Percentiles rank a stretch among this genome's conserved stretches.
phyloP scores from a whole-genome alignment of 2,329 filamentous ascomycete genomes.

The Cladosporium sphaerospermum region DNA sequence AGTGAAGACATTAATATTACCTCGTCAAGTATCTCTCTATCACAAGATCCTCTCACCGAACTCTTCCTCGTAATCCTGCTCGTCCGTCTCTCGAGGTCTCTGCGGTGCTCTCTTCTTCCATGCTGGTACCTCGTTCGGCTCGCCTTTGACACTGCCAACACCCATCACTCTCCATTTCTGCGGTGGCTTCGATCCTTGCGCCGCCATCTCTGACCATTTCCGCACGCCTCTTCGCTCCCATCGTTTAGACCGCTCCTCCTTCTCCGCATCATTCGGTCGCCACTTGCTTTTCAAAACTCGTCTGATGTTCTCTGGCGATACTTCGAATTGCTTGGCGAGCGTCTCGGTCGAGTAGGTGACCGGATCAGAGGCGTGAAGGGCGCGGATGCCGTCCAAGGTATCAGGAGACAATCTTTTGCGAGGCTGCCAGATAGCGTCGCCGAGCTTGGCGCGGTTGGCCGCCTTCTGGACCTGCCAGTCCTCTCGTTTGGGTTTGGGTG shows the following conservation, averaged over 20 bases:
- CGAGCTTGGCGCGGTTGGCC: constrained; percentile 71
- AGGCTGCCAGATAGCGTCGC: constrained; percentile 68
- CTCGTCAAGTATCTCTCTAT: not conserved
- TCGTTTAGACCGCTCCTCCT: constrained; percentile 36
- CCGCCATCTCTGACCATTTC: constrained; percentile 44
- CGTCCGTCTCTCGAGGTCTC: not conserved
- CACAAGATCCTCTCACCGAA: constrained; percentile 18
- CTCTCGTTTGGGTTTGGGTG: constrained; percentile 31
- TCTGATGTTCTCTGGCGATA: constrained; percentile 82
- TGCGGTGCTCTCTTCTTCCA: constrained; percentile 4
- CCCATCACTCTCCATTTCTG: constrained; percentile 42
- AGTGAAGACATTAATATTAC: not conserved
- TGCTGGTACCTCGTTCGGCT: constrained; percentile 2
- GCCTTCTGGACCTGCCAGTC: constrained; percentile 71
- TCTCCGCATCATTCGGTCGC: constrained; percentile 49
- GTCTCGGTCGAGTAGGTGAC: constrained; percentile 66
- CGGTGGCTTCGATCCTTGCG: constrained; percentile 50
- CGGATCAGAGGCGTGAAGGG: constrained; percentile 71
- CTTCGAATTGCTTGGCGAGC: constrained; percentile 71
- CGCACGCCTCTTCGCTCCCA: constrained; percentile 45
- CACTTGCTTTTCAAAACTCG: constrained; percentile 80
- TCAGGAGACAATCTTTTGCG: constrained; percentile 85
- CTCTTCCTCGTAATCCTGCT: constrained; percentile 19
- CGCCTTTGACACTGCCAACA: constrained; percentile 10
- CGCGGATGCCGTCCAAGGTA: constrained; percentile 81